These are phyloP conservation scores for Phytophthora ramorum DNA, from an alignment of 352 stramenopile genomes.

Conservation along the genomic window DNA sequence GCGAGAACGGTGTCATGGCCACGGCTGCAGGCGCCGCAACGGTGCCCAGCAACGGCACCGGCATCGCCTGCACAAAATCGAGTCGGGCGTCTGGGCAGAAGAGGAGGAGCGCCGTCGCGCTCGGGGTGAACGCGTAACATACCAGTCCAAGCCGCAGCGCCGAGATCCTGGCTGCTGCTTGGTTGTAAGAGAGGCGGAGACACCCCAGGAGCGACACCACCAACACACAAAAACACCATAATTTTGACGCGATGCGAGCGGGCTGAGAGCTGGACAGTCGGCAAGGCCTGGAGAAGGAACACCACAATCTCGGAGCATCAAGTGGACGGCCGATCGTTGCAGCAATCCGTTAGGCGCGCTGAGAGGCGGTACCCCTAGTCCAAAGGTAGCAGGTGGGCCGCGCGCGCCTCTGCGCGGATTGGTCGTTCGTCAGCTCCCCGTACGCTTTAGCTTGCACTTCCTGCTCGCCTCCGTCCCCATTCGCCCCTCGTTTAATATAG, in stretches of 20 bases:
- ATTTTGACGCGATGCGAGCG: conserved; percentile 31
- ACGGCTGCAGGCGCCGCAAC: conserved; percentile 20
- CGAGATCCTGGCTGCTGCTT: conserved; percentile 10
- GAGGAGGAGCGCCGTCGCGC: conserved; percentile 75
- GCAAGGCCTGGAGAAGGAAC: conserved; percentile 18
- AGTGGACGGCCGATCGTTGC: conserved; percentile 33
- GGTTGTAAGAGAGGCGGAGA: conserved; percentile 25
- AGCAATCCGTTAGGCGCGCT: conserved; percentile 17
- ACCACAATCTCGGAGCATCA: conserved; percentile 8
- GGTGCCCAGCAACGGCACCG: conserved; percentile 32
- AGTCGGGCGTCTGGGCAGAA: conserved; percentile 77
- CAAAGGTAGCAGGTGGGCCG: conserved; percentile 42
- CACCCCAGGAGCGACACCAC: conserved; percentile 23
- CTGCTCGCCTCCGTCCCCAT: conserved; percentile 17
- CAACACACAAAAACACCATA: conserved; percentile 34
- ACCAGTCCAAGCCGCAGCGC: conserved; percentile 17
- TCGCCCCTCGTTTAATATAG: conserved; percentile 51
- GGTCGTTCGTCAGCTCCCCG: conserved; percentile 13
- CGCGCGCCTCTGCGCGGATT: conserved; percentile 30
- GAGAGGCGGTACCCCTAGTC: conserved; percentile 32
- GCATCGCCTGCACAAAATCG: conserved; percentile 60
- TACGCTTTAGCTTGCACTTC: conserved; percentile 21
- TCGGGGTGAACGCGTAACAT: conserved; percentile 84
- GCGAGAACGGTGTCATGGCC: conserved; percentile 18
- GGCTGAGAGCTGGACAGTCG: conserved; percentile 21